Conservation (phyloP, 805 yeast genomes). For the Alloascoidea hylecoeti region DNA sequence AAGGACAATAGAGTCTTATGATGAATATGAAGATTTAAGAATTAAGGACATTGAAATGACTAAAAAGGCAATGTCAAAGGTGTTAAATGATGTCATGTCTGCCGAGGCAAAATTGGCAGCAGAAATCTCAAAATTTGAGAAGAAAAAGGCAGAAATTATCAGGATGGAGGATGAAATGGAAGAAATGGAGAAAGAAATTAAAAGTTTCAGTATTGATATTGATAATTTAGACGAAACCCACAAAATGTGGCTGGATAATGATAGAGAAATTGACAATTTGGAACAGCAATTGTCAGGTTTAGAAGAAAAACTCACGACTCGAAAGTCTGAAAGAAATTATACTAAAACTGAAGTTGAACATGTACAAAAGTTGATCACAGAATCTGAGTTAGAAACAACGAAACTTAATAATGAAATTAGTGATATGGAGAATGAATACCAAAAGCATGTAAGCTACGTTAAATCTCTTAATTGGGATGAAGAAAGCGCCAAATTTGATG, state of each 20-base stretch:
- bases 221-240: constrained; percentile 11
- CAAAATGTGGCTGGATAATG: constrained; percentile 19
- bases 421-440: constrained; percentile 28
- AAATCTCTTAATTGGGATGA: constrained; percentile 28
- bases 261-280: constrained; percentile 28
- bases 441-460: constrained; percentile 26
- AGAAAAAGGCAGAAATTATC: constrained; percentile 9
- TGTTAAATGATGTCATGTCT: constrained; percentile 31
- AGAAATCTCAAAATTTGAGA: constrained; percentile 14
- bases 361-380: constrained; percentile 12
- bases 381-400: constrained; percentile 10
- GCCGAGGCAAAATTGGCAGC: constrained; percentile 10
- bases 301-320: constrained; percentile 29
- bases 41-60: constrained; percentile 28
- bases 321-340: constrained; percentile 46
- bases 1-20: constrained; percentile 32
- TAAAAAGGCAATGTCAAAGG: constrained; percentile 26
- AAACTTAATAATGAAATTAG: constrained; percentile 23
- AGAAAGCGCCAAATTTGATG: constrained; percentile 47
- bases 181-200: constrained; percentile 15
- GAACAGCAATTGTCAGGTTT: constrained; percentile 29
- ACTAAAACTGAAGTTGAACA: constrained; percentile 19
- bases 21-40: constrained; percentile 22
- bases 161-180: constrained; percentile 13
- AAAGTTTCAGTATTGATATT: constrained; percentile 12